Evolutionary conservation across 495 filamentous ascomycete genomes (phyloP), one percentile per base, ranked within the genome.

Genomic region (Podospora bellae-mahoneyi): DNA sequence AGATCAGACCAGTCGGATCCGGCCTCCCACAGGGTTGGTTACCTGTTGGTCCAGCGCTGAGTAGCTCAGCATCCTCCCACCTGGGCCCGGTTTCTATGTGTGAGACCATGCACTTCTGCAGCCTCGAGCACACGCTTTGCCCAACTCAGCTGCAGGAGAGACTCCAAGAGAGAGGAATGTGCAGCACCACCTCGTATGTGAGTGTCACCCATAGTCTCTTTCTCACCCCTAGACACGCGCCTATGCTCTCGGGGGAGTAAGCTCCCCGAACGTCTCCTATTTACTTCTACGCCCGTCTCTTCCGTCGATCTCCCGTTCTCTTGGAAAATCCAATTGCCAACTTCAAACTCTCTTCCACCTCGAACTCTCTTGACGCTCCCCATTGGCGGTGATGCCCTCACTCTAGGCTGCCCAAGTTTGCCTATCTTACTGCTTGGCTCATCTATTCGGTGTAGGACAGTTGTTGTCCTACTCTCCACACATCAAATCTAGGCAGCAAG

Each of bases 41-140:
- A 1, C 18, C 39, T 48, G 39, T 10, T 48, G 9, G 5, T 54
- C 34, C 44, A 39, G 34, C 39, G 39, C 39, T 48, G 39, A 48
- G 39, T 48, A 48, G 39, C 15, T 48, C 39, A 39, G 5, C 34
- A 5, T 39, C 34, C 34, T 39, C 34, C 3, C 34, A 48, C 39
- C 39, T 48, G 39, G 39, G 39, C 15, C 18, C n/a, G 2, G 30
- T 58, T 59, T 59, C 39, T 71, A 55, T 60, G 67, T 64, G 71
- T 73, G 69, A 65, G 60, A 75, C 66, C 64, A 65, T 70, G 68
- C 71, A 74, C 62, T 39, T 32, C 18, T 72, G 70, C 74, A 73
- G 67, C 69, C 58, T 65, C 67, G 70, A 68, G 65, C 62, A 65
- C 54, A 67, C 62, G 44, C 64, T 67, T 66, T 69, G 69, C 74